Evolutionary conservation across 257 asterid genomes (phyloP), one percentile per base, ranked within the genome.

Genomic region (Plectranthus barbatus): DNA sequence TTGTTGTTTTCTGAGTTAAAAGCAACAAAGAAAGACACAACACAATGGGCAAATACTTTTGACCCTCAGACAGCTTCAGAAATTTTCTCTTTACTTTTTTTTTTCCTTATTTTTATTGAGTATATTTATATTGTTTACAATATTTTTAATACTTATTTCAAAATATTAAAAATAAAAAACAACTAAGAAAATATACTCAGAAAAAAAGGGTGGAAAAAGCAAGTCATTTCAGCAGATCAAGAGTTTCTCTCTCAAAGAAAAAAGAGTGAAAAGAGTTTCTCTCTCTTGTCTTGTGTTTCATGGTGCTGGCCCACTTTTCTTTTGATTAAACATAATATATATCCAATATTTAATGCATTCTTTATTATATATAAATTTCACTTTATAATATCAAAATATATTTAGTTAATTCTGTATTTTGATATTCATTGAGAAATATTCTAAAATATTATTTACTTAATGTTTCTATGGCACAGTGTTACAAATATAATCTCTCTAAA

Each of bases 21-120:
- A 26, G 44, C 20, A 39, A 29, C 36, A 72, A 57, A 64, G 51
- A 63, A 31, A 57, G 39, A 64, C 49, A 64, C 33, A 48, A 10
- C 57, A 64, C 68, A 64, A 42, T 42, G 58, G 56, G 36, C 59
- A 6, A 60, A 23, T 26, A 44, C 72, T 2, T 6, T n/a, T n/a
- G n/a, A n/a, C 3, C 36, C 5, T 17, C 33, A 12, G 49, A 65
- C 55, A 39, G 9, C 21, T 12, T 40, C 46, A 53, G 36, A n/a
- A 53, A 70, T 9, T 9, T 9, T n/a, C n/a, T n/a, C n/a, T n/a
- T n/a, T n/a, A 44, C 46, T 64, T 71, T 21, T 21, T 62, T 10
- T 55, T 4, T 9, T 31, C 17, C 29, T 26, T 3, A 8, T 67
- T 11, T 47, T 31, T 18, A 17, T 10, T 67, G 13, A 36, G 52